Base-by-base conservation (phyloP, 2,329 filamentous ascomycete genomes). In the Epichloe elymi region DNA sequence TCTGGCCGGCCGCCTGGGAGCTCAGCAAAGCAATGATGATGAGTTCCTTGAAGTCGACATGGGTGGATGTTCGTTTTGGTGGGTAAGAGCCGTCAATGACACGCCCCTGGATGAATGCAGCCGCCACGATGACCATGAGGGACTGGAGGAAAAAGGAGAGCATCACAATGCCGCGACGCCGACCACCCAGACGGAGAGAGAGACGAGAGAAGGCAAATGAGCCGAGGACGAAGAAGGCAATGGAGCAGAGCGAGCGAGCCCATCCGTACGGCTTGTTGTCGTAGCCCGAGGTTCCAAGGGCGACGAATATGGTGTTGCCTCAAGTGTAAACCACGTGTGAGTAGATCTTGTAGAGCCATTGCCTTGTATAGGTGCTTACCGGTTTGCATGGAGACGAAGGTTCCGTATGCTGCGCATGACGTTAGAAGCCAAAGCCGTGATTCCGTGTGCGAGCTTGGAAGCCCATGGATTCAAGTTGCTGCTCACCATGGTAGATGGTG, bases 231-330 rank as follows among this genome's bases (percentile, higher is more conserved):
- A 80, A 80, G 55, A 70, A 68, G 51, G 59, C 62, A 55, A 80
- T 75, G 49, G 78, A 80, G 54, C 71, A 65, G 19, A 76, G 66
- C 2, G 74, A 59, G 17, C 61, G 57, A 36, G 74, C 65, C 75
- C 73, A 79, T 50, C 73, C 76, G 50, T 68, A 68, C 3, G 75
- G 74, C 52, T 76, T 66, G 52, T 67, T 67, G 19, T 68, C 61
- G 3, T 75, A 77, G 45, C 79, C 75, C 33, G 65, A 64, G 12
- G 76, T 74, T 51, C 78, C 78, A 20, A 83, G 74, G 17, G 75
- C 78, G 39, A 83, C 70, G 64, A 82, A 81, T 57, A 83, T 74
- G 10, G 79, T 82, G 63, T 83, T 83, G 39, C 79, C 78, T 66
- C 40, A 30, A 35, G 14, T 33, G 23, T 14, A 30, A 33, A 42